A percentile compares a stretch with the other conserved stretches of the same genome.
phyloP scores from a whole-genome alignment of 192 early-diverging fungal genomes.

The Coemansia umbellata region DNA sequence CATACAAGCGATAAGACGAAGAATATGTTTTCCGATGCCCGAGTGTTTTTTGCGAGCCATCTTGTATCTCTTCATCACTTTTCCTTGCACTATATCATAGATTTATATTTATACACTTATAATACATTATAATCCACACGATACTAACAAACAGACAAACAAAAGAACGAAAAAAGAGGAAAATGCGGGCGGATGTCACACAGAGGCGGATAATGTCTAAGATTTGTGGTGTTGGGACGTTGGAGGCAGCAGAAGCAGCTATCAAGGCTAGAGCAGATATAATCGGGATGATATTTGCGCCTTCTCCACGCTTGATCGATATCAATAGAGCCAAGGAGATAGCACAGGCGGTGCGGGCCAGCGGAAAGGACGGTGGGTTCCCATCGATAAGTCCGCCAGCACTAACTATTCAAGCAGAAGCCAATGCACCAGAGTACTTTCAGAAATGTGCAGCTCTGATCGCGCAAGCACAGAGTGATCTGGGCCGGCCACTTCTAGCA shows the following conservation, averaged over 20 bases:
- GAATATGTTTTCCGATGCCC: no score
- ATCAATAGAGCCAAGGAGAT: conserved; percentile 65
- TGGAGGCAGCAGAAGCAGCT: conserved; percentile 76
- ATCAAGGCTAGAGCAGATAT: conserved; percentile 79
- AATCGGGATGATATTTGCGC: conserved; percentile 93
- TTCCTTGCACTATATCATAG: no score
- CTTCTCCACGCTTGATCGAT: conserved; percentile 73
- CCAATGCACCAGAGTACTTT: conserved; percentile 29
- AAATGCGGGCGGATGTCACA: background rate
- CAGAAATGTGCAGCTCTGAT: conserved; percentile 13
- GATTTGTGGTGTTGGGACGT: conserved; percentile 86
- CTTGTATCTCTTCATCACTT: no score
- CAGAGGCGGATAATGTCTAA: conserved; percentile 62
- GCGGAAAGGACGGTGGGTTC: background rate
- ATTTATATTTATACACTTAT: background rate
- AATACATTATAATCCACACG: no score
- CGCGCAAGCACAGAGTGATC: background rate
- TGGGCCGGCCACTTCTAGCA: conserved; percentile 70
- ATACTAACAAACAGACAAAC: no score
- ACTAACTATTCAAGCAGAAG: background rate
- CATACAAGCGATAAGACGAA: no score
- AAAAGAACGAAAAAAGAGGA: no score
- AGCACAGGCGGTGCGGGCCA: conserved; percentile 56
- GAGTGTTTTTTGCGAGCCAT: no score
- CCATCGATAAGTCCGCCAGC: background rate